Evolutionary conservation across 306 rosid genomes (phyloP).

Genomic region (Hylodesmum podocarpum): DNA sequence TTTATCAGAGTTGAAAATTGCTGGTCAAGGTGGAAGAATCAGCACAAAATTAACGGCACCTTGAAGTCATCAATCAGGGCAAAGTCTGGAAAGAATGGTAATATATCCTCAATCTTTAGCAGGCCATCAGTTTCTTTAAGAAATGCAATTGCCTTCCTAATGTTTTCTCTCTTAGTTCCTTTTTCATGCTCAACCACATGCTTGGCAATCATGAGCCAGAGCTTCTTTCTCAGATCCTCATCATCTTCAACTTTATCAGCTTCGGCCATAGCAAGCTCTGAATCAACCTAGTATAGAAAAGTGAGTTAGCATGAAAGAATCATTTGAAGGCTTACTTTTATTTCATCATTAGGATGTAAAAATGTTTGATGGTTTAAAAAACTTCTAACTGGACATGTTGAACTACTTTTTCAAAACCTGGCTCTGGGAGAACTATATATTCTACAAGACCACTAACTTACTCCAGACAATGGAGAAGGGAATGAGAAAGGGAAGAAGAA

Average conservation of each 20-base stretch:
- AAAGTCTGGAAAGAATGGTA: constrained; percentile 97
- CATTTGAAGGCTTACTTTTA: neutral
- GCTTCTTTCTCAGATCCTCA: constrained; percentile 97
- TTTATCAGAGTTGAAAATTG: constrained; percentile 9
- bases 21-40: constrained; percentile 17
- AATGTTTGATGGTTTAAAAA: neutral
- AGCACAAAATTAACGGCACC: constrained; percentile 42
- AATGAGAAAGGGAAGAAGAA: neutral
- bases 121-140: constrained; percentile 98
- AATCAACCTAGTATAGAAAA: constrained; percentile 72
- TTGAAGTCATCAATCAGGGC: constrained; percentile 96
- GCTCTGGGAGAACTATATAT: constrained; percentile 7
- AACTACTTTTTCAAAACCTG: constrained; percentile 30
- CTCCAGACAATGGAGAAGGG: constrained; percentile 3
- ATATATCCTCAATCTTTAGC: constrained; percentile 91
- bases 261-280: constrained; percentile 99
- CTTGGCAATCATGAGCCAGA: constrained; percentile 97
- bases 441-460: constrained; percentile 16
- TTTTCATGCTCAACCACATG: constrained; percentile 94
- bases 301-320: neutral
- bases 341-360: neutral
- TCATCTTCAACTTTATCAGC: constrained; percentile 99
- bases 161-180: constrained; percentile 97
- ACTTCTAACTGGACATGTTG: neutral
- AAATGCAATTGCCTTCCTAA: constrained; percentile 96